Evolutionary conservation across 2,329 filamentous ascomycete species (phyloP).

Genomic region (Epichloe gansuensis): DNA sequence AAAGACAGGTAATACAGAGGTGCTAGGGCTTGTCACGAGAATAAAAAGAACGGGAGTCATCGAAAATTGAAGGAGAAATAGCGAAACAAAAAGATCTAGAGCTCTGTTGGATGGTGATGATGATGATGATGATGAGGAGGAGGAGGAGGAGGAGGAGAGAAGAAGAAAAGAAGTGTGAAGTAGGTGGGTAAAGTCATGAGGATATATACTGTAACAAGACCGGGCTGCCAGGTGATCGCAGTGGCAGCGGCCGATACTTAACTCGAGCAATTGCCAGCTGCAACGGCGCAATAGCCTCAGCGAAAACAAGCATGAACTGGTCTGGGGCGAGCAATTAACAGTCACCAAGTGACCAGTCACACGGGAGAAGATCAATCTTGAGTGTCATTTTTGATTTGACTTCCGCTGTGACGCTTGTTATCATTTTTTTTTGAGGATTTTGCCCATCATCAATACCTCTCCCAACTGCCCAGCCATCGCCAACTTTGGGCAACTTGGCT

Average conservation of each 20-base stretch:
- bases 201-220: neutral
- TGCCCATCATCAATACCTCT: slow-evolving; percentile 17
- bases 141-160: neutral
- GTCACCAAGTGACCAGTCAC: neutral
- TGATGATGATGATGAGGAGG: neutral
- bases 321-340: neutral
- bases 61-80: neutral
- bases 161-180: neutral
- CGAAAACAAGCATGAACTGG: neutral
- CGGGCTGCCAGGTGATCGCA: neutral
- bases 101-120: neutral
- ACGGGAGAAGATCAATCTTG: neutral
- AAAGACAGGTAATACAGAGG: neutral
- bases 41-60: neutral
- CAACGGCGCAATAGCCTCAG: neutral
- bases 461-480: slow-evolving; percentile 62
- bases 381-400: neutral
- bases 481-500: slow-evolving; percentile 44
- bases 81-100: no score
- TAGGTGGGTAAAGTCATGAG: neutral
- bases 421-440: neutral
- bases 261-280: neutral
- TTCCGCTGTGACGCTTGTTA: neutral
- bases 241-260: neutral
- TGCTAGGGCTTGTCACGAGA: neutral